Conservation (phyloP, 1,284 basidiomycete genomes). For the Cryptococcus maquisensis region DNA sequence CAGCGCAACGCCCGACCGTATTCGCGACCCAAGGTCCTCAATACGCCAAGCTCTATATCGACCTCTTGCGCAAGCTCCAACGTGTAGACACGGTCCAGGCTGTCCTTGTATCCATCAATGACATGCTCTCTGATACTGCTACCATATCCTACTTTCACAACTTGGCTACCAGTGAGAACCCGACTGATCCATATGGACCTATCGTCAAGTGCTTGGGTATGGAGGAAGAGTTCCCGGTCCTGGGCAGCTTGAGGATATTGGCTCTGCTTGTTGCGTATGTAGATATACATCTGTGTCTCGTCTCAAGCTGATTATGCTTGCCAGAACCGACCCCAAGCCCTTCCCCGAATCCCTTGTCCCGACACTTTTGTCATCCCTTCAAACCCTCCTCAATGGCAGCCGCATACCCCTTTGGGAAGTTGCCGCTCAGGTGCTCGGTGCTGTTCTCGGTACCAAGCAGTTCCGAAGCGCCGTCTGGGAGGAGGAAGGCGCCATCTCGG, state of each 20-base stretch:
- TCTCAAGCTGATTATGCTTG: neutral
- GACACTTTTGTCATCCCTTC: slow-evolving; percentile 64
- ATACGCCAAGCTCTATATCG: slow-evolving; percentile 86
- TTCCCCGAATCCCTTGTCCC: slow-evolving; percentile 57
- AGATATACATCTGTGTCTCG: neutral
- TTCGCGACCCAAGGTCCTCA: slow-evolving; percentile 71
- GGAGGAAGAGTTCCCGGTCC: slow-evolving; percentile 87
- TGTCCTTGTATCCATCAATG: slow-evolving; percentile 83
- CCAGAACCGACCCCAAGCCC: slow-evolving; percentile 48
- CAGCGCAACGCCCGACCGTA: slow-evolving; percentile 65
- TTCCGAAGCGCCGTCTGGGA: slow-evolving; percentile 59
- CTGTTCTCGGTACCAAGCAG: slow-evolving; percentile 73
- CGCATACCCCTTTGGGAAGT: slow-evolving; percentile 67
- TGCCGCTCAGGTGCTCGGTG: slow-evolving; percentile 82
- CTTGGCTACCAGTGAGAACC: slow-evolving; percentile 50
- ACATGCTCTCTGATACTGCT: slow-evolving; percentile 59
- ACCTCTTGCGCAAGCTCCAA: slow-evolving; percentile 86
- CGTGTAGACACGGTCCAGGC: slow-evolving; percentile 91
- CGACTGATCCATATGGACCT: slow-evolving; percentile 78
- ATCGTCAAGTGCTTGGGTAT: slow-evolving; percentile 79
- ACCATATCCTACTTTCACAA: slow-evolving; percentile 61
- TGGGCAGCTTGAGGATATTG: slow-evolving; percentile 83
- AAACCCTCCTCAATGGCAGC: slow-evolving; percentile 60
- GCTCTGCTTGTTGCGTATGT: slow-evolving; percentile 73
- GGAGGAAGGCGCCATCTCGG: slow-evolving; percentile 45